phyloP scores from a whole-genome alignment of 164 flowering plant genomes.

The Kingdonia uniflora region DNA sequence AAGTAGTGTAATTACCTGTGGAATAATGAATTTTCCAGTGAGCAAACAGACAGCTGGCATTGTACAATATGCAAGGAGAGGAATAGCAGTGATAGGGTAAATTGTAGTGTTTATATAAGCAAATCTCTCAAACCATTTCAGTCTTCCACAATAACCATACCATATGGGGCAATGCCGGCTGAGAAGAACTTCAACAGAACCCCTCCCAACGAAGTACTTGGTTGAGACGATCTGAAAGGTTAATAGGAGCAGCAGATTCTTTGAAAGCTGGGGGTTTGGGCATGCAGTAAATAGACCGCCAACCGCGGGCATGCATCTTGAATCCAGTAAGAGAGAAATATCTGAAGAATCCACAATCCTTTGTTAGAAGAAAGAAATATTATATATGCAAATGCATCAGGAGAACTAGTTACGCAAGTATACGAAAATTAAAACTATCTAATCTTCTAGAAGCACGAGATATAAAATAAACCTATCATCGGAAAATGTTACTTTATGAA shows the following conservation, averaged over 20 bases:
- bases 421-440: no score
- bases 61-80: slow-evolving; percentile 12
- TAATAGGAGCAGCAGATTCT: no score
- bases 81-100: slow-evolving; percentile 11
- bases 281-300: slow-evolving; percentile 14
- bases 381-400: no score
- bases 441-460: no score
- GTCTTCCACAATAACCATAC: slow-evolving; percentile 15
- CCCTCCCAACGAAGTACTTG: slow-evolving; percentile 13
- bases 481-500: no score
- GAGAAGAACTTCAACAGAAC: slow-evolving; percentile 13
- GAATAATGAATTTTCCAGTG: slow-evolving; percentile 13
- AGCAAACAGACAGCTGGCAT: slow-evolving; percentile 11
- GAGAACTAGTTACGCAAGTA: no score
- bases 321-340: slow-evolving; percentile 11
- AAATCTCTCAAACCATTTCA: slow-evolving; percentile 15
- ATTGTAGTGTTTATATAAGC: slow-evolving; percentile 14
- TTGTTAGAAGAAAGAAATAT: no score
- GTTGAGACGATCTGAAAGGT: no score
- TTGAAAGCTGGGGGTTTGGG: slow-evolving; percentile 9
- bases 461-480: no score
- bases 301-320: slow-evolving; percentile 14
- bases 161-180: slow-evolving; percentile 12
- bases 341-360: no score
- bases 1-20: slow-evolving; percentile 6